These are phyloP conservation scores for Hypoxylon sp. DNA, from an alignment of 2,329 filamentous ascomycete species.

Conservation along the genomic window DNA sequence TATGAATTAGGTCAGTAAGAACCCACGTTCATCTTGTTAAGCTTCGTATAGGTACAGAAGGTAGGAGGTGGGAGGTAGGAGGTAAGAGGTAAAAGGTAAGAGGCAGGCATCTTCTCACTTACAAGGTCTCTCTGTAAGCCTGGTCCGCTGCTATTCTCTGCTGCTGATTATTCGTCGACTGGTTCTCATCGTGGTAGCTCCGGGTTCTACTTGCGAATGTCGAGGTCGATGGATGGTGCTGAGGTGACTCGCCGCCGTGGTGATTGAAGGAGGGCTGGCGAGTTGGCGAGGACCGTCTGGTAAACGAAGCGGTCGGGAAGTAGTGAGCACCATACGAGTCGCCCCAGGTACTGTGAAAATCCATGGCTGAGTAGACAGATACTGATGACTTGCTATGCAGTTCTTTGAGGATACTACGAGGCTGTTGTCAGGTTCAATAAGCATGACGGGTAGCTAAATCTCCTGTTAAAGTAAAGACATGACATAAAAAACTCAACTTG, in stretches of 20 bases:
- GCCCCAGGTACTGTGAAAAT: conserved; percentile 3
- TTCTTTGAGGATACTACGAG: not conserved
- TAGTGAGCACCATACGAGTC: conserved; percentile 20
- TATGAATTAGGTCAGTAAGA: no score
- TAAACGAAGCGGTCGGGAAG: conserved; percentile 6
- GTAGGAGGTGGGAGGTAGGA: not conserved
- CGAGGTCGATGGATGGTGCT: conserved; percentile 13
- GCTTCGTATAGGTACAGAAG: not conserved
- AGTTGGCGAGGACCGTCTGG: conserved; percentile 1
- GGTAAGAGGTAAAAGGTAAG: not conserved
- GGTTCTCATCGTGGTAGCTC: conserved; percentile 2
- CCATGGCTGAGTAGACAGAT: conserved; percentile 11
- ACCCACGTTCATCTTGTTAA: no score
- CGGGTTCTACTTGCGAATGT: conserved; percentile 5
- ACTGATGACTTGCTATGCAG: not conserved
- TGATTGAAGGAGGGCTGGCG: conserved; percentile 21
- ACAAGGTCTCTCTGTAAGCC: conserved; percentile 34
- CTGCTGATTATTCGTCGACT: conserved; percentile 17
- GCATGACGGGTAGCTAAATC: not conserved
- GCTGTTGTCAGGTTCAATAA: not conserved
- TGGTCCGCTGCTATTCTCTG: conserved; percentile 30
- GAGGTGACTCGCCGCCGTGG: not conserved
- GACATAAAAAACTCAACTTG: not conserved
- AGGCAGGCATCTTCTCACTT: conserved; percentile 5
- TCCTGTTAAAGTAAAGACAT: not conserved